Percentiles rank a stretch among this genome's conserved stretches.
Conservation (phyloP, 108 stramenopile genomes). For the Discostella stelligeroides region DNA sequence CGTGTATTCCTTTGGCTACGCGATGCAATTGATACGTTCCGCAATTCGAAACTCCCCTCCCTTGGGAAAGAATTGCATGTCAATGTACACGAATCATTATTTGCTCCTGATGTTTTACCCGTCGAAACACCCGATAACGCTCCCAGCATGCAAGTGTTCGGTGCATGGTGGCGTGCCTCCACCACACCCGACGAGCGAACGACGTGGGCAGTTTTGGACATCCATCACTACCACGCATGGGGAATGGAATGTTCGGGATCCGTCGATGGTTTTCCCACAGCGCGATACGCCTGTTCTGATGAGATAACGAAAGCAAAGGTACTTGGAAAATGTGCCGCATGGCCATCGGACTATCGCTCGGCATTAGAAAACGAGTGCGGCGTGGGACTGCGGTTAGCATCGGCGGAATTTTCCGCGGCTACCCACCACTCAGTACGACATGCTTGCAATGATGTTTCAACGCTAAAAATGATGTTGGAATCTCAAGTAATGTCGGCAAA, state of each 20-base stretch:
- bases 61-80: conserved; percentile 67
- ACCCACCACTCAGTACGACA: conserved; percentile 72
- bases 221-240: conserved; percentile 86
- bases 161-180: conserved; percentile 65
- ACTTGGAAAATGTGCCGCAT: conserved; percentile 52
- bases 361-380: conserved; percentile 56
- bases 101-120: conserved; percentile 33
- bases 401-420: conserved; percentile 75
- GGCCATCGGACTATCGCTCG: conserved; percentile 59
- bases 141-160: conserved; percentile 42
- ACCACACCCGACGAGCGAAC: conserved; percentile 65
- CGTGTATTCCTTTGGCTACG: conserved; percentile 73
- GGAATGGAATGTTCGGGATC: conserved; percentile 60
- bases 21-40: conserved; percentile 67
- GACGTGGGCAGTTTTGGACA: conserved; percentile 72
- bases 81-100: conserved; percentile 73
- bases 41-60: conserved; percentile 60
- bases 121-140: conserved; percentile 41
- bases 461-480: conserved; percentile 53
- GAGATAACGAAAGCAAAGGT: conserved; percentile 27
- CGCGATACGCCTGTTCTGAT: conserved; percentile 59
- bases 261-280: conserved; percentile 61
- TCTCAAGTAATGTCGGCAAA: conserved; percentile 55
- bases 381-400: conserved; percentile 55
- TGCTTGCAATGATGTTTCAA: conserved; percentile 67